Evolutionary conservation across 1,139 yeast genomes (phyloP), one percentile per base, ranked within the genome.

Genomic region (Yamadazyma mexicana): DNA sequence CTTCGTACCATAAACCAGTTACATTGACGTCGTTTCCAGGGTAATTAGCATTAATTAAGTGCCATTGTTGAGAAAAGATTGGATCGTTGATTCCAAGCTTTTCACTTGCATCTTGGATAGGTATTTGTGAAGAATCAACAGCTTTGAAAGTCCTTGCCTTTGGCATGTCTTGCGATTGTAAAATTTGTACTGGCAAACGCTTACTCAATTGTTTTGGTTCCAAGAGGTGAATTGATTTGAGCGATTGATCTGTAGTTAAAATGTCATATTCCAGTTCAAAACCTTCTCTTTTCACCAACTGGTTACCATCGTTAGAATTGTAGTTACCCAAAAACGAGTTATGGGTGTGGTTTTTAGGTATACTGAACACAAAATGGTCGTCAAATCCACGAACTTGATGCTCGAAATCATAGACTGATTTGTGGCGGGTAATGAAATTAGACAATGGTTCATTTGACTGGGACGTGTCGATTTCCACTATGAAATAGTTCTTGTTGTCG

Each of bases 11-110:
- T 15, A 88, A 80, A 0, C 87, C 94, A 1, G 88, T 69, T 10
- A 88, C 94, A 55, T 94, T 92, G 38, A 92, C 81, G 56, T 92
- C 98, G 52, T 88, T 74, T 0, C 95, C 95, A 0, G 87, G 87
- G 49, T 67, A 79, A 2, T 61, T 59, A 0, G 87, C 69, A 55
- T 94, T 94, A 33, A 85, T 62, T 23, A 94, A 63, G 62, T 92
- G 97, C 99, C 99, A 94, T 62, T 94, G 99, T 33, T 76, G 71
- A 8, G 64, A 59, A 55, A 94, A 92, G 12, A 75, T 65, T 0
- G 98, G 98, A 62, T 92, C 99, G 17, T 73, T 58, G 39, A 92
- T 92, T 9, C 62, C 66, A 41, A 89, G 74, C 43, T 72, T 66
- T n/a, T 76, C 69, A 44, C 73, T 67, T 0, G 77, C 79, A 12